Evolutionary conservation across 306 rosid species (phyloP).

Genomic region (Begonia fuchsioides): DNA sequence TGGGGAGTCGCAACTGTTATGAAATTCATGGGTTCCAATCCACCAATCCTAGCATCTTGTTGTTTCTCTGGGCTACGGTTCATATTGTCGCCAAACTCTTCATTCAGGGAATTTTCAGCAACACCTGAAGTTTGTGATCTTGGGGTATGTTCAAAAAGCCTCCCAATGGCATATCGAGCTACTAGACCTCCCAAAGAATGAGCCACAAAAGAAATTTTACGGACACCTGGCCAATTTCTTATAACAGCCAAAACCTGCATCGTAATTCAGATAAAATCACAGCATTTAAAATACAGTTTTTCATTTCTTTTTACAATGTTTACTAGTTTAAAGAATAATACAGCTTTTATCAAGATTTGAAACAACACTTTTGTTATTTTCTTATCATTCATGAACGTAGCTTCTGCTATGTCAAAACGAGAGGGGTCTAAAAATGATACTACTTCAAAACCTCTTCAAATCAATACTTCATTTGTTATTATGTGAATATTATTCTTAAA

Average conservation of each 20-base stretch:
- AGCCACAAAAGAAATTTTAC: conserved; percentile 84
- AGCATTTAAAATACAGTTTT: no score
- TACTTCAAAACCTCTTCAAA: no score
- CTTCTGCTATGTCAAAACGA: background rate
- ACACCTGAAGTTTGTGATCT: conserved; percentile 17
- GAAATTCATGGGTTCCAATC: conserved; percentile 82
- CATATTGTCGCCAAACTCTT: conserved; percentile 25
- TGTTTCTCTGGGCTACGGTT: conserved; percentile 19
- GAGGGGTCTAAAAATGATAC: no score
- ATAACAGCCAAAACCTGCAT: conserved; percentile 58
- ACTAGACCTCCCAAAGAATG: conserved; percentile 95
- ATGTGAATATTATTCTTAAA: no score
- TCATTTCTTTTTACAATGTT: no score
- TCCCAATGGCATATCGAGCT: conserved; percentile 87
- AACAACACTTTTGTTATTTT: no score
- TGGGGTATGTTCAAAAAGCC: conserved; percentile 37
- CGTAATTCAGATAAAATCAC: background rate
- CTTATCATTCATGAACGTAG: no score
- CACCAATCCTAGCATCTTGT: conserved; percentile 53
- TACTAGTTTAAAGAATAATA: no score
- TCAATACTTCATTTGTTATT: no score
- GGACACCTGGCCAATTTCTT: conserved; percentile 47
- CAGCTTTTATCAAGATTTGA: no score
- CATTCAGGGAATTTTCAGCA: conserved; percentile 13
- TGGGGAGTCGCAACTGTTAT: conserved; percentile 92